Evolutionary conservation across 257 asterid genomes (phyloP), one percentile per base, ranked within the genome.

Genomic region (Penstemon barbatus): DNA sequence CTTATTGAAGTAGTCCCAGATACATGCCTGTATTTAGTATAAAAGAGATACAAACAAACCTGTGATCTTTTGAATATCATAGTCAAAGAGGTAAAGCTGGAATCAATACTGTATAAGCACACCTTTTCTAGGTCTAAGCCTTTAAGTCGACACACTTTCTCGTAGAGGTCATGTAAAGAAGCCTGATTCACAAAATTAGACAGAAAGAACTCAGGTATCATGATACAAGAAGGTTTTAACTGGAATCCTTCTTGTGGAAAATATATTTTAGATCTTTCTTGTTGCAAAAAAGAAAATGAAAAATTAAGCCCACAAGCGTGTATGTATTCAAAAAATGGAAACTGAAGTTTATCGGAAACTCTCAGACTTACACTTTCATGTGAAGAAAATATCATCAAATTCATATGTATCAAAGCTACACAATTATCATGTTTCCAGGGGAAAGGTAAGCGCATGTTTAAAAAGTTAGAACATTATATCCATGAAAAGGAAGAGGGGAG

Each of bases 1-100:
- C 82, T 78, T 83, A 76, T 87, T 82, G 69, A 89, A 91, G 81
- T 71, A 94, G 83, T 94, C 99, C 96, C 88, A 89, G 71, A 94
- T 84, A 56, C 52, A 73, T 63, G 85, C 87, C 99, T 94, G 83
- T 41, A 72, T 60, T 70, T 68, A 63, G 64, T 60, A 19, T 13
- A 36, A 74, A 54, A 76, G 45, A 45, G 42, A 36, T n/a, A 65
- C 18, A 42, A 70, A 54, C 33, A 74, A 41, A 75, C 3, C 39
- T 56, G 50, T 66, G 54, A 71, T n/a, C 57, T 55, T 74, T 46
- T 55, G 56, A 41, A 62, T n/a, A 49, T 25, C 3, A 63, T 19
- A 49, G 5, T 10, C 12, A 73, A 15, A 59, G 18, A 70, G 58
- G 51, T 59, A 43, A 61, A 33, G 41, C 7, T 53, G 61, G 73